phyloP scores from a whole-genome alignment of 768 basidiomycete genomes.

The Phaeotremella skinneri region DNA sequence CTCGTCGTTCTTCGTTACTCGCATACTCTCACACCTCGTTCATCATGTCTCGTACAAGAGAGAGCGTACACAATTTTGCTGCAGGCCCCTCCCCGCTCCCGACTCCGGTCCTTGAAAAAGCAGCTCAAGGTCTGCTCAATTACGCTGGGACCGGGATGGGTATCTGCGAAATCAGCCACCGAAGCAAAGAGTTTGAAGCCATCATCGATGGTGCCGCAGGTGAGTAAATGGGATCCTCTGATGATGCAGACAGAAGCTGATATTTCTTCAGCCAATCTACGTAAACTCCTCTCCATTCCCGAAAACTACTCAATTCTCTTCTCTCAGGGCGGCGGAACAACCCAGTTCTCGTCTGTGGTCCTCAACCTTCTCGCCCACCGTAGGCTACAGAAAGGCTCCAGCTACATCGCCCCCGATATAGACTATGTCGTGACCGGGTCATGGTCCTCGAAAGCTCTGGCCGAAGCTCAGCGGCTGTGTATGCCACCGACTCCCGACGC shows the following conservation, averaged over 20 bases:
- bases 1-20: not conserved
- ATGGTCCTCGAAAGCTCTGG: conserved; percentile 82
- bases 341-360: conserved; percentile 87
- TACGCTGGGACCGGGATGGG: conserved; percentile 89
- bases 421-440: conserved; percentile 92
- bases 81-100: conserved; percentile 93
- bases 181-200: conserved; percentile 79
- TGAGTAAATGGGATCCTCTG: conserved; percentile 19
- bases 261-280: conserved; percentile 59
- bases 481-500: conserved; percentile 44
- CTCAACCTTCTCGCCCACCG: conserved; percentile 87
- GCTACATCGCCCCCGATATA: conserved; percentile 55
- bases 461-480: conserved; percentile 73
- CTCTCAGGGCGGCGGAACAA: conserved; percentile 89
- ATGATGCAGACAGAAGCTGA: not conserved
- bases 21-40: not conserved
- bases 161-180: conserved; percentile 92
- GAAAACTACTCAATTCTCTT: conserved; percentile 81
- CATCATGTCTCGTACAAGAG: conserved; percentile 45
- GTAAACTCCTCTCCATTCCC: conserved; percentile 76
- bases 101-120: conserved; percentile 76
- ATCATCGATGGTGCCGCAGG: conserved; percentile 59
- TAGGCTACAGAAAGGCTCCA: conserved; percentile 60
- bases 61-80: conserved; percentile 80
- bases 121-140: conserved; percentile 80